Conservation (phyloP, 2,329 filamentous ascomycete species). For the Botryosphaeria dothidea region DNA sequence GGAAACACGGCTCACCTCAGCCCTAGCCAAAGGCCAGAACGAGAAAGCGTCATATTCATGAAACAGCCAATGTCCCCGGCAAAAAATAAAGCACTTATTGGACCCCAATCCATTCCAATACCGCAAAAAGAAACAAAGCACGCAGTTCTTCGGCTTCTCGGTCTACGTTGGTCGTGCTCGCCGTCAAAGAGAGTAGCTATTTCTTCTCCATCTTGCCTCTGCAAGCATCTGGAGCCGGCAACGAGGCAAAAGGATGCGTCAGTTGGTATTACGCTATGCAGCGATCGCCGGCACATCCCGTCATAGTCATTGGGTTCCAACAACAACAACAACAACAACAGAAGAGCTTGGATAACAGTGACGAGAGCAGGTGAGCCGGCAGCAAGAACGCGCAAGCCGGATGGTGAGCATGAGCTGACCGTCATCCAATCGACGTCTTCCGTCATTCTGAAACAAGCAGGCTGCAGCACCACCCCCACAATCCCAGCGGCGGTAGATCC, state of each 20-base stretch:
- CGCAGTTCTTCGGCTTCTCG: neutral
- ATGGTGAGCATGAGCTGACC: constrained; percentile 13
- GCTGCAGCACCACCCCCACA: neutral
- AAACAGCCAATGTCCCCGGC: neutral
- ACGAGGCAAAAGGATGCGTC: neutral
- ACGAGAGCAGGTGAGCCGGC: constrained; percentile 4
- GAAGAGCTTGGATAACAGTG: neutral
- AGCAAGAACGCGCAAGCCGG: constrained; percentile 12
- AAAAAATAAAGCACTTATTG: neutral
- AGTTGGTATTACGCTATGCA: constrained; percentile 1
- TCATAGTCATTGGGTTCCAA: neutral
- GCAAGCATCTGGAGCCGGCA: neutral
- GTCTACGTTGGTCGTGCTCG: neutral
- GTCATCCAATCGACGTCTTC: neutral
- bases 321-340: neutral
- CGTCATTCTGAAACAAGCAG: constrained; percentile 15
- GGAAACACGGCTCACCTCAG: constrained; percentile 7
- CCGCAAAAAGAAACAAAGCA: neutral
- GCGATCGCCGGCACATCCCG: neutral
- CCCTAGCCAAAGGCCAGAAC: neutral
- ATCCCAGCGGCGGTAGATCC: neutral
- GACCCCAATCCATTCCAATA: neutral
- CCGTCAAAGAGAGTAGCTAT: neutral
- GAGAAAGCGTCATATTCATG: neutral
- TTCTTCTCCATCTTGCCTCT: neutral